A percentile compares a stretch with the other conserved stretches of the same genome.
Evolutionary conservation across 1,284 basidiomycete genomes (phyloP).

Genomic region (Ustilago xerochloae): DNA sequence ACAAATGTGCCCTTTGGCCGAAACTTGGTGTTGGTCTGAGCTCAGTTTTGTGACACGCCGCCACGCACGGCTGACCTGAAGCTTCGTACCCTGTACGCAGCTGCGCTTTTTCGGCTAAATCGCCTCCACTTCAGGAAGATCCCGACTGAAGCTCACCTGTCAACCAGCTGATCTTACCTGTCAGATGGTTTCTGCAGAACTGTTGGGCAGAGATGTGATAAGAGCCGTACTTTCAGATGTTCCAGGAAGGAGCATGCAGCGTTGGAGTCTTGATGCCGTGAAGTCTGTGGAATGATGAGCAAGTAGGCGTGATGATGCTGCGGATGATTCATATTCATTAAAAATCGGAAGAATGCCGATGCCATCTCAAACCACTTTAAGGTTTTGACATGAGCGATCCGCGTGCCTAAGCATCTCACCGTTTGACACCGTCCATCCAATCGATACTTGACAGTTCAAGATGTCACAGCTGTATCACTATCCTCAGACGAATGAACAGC

Average conservation of each 20-base stretch:
- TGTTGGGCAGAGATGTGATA: too few relatives aligned
- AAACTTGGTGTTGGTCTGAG: constrained; percentile 21
- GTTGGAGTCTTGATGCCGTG: too few relatives aligned
- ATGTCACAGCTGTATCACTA: constrained; percentile 31
- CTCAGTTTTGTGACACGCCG: constrained; percentile 19
- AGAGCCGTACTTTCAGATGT: too few relatives aligned
- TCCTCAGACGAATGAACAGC: constrained; percentile 44
- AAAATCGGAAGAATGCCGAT: neutral
- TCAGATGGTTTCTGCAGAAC: too few relatives aligned
- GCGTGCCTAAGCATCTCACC: neutral
- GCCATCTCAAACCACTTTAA: too few relatives aligned
- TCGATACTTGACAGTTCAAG: neutral
- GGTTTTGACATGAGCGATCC: neutral
- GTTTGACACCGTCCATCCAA: neutral
- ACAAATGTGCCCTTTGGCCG: too few relatives aligned
- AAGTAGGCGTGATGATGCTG: too few relatives aligned
- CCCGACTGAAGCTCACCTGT: neutral
- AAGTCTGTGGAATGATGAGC: too few relatives aligned
- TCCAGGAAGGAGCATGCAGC: too few relatives aligned
- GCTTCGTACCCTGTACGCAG: neutral
- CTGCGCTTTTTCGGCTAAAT: constrained; percentile 1
- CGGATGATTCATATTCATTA: constrained; percentile 1
- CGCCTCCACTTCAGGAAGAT: constrained; percentile 8
- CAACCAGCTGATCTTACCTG: neutral
- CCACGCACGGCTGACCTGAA: constrained; percentile 18